Evolutionary conservation across 305 asterid genomes (phyloP).

Genomic region (Fraxinus latifolia): DNA sequence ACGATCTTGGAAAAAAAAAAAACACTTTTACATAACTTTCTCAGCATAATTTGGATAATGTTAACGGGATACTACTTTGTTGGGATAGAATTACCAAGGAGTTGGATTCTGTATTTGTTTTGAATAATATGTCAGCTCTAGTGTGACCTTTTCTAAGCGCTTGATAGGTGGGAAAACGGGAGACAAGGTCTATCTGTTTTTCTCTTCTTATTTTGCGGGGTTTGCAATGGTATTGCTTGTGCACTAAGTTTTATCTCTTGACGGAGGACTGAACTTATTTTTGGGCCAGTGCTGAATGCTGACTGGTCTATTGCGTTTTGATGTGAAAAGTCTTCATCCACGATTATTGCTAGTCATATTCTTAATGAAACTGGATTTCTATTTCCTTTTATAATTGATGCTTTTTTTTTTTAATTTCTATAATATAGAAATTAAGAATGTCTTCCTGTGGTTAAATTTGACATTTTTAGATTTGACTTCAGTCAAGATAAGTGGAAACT

Average conservation of each 20-base stretch:
- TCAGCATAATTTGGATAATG: neutral
- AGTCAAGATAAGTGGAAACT: neutral
- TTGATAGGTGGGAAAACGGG: neutral
- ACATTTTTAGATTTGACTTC: neutral
- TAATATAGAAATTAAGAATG: neutral
- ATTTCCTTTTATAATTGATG: neutral
- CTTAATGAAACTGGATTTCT: neutral
- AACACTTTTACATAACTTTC: neutral
- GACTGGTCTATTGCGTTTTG: neutral
- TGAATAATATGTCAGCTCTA: neutral
- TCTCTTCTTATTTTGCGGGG: neutral
- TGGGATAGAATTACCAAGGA: neutral
- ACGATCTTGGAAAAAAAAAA: neutral
- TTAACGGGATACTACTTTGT: neutral
- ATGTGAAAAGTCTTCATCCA: neutral
- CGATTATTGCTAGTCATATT: neutral
- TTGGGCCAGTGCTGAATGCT: neutral
- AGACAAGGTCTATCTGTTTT: neutral
- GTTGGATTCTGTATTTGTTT: neutral
- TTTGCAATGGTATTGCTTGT: neutral
- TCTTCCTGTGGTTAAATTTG: neutral
- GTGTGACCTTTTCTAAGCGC: neutral
- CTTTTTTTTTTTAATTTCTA: neutral
- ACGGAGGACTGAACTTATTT: neutral
- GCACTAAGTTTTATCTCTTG: neutral